Evolutionary conservation across 2,329 filamentous ascomycete species (phyloP), one percentile per base, ranked within the genome.

Genomic region (Xylariomycetidae sp.): DNA sequence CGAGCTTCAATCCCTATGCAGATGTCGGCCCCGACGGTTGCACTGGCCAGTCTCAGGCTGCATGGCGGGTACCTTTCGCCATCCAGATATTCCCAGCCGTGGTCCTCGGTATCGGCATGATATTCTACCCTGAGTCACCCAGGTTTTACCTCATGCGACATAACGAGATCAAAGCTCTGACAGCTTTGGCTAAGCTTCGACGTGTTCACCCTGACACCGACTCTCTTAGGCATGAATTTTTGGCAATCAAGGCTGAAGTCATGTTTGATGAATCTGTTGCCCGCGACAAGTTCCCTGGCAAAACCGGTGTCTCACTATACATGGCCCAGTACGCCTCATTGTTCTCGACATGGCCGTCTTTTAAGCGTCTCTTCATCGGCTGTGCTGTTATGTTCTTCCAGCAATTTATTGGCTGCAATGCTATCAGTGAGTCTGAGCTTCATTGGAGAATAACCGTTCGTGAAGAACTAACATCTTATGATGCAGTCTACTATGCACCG

Each of bases 351-450:
- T 48, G 48, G 44, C 52, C 53, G 0, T 40, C 49, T 4, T 53
- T 58, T 27, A 61, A 57, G 34, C 67, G 77, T 36, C 59, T 77
- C 2, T 40, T 67, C 5, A 74, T 76, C 16, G 77, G 74, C 11
- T 75, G 70, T 46, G 41, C 61, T 8, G 61, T 78, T 7, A 77
- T 80, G 57, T 69, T 69, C 35, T 66, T 82, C 5, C 77, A 69
- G 41, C 66, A 75, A 27, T 68, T 67, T 31, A 65, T 63, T 48
- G 66, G 65, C 1, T 62, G 59, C 42, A 69, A 70, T 33, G 65
- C 64, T 1, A 56, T 70, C 31, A n/a, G n/a, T n/a, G n/a, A n/a
- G n/a, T n/a, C n/a, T n/a, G n/a, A n/a, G n/a, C n/a, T n/a, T n/a
- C n/a, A n/a, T n/a, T n/a, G n/a, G n/a, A n/a, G n/a, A n/a, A n/a